A percentile compares a stretch with the other conserved stretches of the same genome.
phyloP scores from a whole-genome alignment of 2,329 filamentous ascomycete species.

The Aspergillus sp. region DNA sequence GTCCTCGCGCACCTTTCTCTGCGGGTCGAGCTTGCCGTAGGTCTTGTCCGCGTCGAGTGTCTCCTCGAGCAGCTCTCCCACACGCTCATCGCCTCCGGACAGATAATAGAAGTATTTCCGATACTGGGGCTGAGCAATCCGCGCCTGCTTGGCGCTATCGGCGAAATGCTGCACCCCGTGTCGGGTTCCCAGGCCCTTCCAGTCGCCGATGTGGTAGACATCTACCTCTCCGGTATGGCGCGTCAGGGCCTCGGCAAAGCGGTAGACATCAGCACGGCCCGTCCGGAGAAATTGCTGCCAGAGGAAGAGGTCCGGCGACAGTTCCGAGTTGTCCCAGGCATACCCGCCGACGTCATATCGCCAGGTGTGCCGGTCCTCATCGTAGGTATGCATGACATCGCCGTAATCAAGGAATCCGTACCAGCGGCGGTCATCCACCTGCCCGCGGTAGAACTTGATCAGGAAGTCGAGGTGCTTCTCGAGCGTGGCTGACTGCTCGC shows the following conservation, averaged over 20 bases:
- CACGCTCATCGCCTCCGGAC: conserved; percentile 56
- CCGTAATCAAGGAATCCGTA: conserved; percentile 65
- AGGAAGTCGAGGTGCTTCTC: conserved; percentile 58
- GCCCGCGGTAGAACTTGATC: conserved; percentile 54
- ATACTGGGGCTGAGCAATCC: conserved; percentile 60
- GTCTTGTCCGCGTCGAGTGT: conserved; percentile 54
- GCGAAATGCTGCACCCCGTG: conserved; percentile 63
- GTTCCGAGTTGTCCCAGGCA: conserved; percentile 65
- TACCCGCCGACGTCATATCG: conserved; percentile 64
- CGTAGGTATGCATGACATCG: conserved; percentile 64
- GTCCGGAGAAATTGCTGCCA: conserved; percentile 64
- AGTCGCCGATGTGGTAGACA: conserved; percentile 59
- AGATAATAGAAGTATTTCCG: conserved; percentile 59
- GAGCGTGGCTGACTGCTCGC: conserved; percentile 38
- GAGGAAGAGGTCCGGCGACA: conserved; percentile 62
- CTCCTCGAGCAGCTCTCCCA: conserved; percentile 55
- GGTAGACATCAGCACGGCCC: conserved; percentile 57
- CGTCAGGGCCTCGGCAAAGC: conserved; percentile 59
- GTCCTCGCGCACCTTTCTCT: conserved; percentile 59
- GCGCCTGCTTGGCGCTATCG: conserved; percentile 62
- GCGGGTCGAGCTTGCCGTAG: conserved; percentile 55
- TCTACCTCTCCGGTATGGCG: conserved; percentile 63
- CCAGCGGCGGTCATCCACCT: conserved; percentile 60
- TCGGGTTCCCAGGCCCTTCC: conserved; percentile 60
- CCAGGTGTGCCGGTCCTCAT: conserved; percentile 59